A percentile compares a stretch with the other conserved stretches of the same genome.
phyloP scores from a whole-genome alignment of 1,284 basidiomycete genomes.

The Wolfiporia cocos region DNA sequence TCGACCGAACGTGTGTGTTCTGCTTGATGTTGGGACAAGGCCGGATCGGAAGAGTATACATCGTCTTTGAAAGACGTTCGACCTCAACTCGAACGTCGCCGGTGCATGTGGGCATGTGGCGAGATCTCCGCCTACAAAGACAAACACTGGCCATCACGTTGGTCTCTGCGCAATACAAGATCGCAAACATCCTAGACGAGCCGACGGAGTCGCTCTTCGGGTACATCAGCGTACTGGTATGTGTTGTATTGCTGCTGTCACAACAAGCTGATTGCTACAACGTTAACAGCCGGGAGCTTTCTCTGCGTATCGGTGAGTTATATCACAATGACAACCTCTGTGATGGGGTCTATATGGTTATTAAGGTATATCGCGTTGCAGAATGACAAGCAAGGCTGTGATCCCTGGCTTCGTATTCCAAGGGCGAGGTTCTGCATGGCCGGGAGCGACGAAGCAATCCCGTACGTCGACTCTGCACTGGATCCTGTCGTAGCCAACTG shows the following conservation, averaged over 20 bases:
- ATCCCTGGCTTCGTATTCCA: conserved; percentile 96
- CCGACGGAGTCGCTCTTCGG: conserved; percentile 92
- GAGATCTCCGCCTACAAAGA: conserved; percentile 95
- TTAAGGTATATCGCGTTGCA: conserved; percentile 80
- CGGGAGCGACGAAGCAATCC: too few relatives aligned
- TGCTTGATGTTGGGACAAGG: conserved; percentile 91
- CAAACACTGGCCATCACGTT: conserved; percentile 62
- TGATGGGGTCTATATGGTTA: too few relatives aligned
- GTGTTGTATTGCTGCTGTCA: too few relatives aligned
- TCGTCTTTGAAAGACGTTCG: conserved; percentile 93
- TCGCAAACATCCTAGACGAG: conserved; percentile 92
- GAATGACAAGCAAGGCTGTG: conserved; percentile 81
- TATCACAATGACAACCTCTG: too few relatives aligned
- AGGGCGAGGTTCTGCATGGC: conserved; percentile 89
- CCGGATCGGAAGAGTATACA: conserved; percentile 85
- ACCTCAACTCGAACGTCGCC: conserved; percentile 87
- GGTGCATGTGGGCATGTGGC: conserved; percentile 95
- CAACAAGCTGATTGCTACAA: too few relatives aligned
- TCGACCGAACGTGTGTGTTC: conserved; percentile 82
- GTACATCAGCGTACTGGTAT: conserved; percentile 84
- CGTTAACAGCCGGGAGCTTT: conserved; percentile 81
- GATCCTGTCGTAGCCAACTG: too few relatives aligned
- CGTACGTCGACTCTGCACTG: too few relatives aligned
- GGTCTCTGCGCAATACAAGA: conserved; percentile 91
- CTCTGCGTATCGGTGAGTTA: conserved; percentile 80